These are phyloP conservation scores for Micromonas pusilla DNA, from an alignment of 139 green algal species.

Conservation along the genomic window DNA sequence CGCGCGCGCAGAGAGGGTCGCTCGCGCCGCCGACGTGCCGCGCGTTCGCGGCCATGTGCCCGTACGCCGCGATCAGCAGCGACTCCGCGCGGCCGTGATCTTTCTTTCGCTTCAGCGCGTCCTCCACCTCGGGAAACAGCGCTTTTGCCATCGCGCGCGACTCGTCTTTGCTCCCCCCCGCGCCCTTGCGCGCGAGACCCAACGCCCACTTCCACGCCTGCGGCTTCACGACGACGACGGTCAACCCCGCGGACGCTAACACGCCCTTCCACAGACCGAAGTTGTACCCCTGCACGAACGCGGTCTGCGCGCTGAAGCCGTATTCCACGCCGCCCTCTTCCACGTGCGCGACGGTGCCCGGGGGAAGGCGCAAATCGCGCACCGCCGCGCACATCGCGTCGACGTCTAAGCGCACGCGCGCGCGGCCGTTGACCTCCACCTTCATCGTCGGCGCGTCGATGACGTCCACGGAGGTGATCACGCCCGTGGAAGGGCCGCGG, in stretches of 20 bases:
- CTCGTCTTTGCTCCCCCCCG: conserved; percentile 5
- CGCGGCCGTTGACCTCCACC: neutral
- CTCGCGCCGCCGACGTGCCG: neutral
- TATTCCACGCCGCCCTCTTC: conserved; percentile 23
- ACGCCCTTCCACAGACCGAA: conserved; percentile 21
- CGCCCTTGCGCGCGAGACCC: neutral
- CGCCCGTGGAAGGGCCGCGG: neutral
- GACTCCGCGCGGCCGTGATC: conserved; percentile 76
- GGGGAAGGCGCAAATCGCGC: neutral
- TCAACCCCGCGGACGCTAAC: conserved; percentile 2
- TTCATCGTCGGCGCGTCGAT: conserved; percentile 18
- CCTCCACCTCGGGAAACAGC: conserved; percentile 11
- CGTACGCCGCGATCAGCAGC: conserved; percentile 69
- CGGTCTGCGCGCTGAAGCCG: conserved; percentile 17
- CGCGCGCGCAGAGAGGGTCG: neutral
- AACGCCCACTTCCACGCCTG: conserved; percentile 25
- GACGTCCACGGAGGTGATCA: neutral
- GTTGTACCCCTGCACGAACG: conserved; percentile 24
- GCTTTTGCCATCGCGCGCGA: conserved; percentile 17
- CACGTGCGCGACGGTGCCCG: conserved; percentile 6
- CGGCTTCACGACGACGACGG: conserved; percentile 15
- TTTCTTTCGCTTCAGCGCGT: conserved; percentile 52
- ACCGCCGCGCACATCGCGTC: neutral
- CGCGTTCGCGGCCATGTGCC: neutral
- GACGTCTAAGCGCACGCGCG: neutral